A percentile compares a stretch with the other conserved stretches of the same genome.
Evolutionary conservation across 2,329 filamentous ascomycete species (phyloP).

Genomic region (Aspergillus vadensis): DNA sequence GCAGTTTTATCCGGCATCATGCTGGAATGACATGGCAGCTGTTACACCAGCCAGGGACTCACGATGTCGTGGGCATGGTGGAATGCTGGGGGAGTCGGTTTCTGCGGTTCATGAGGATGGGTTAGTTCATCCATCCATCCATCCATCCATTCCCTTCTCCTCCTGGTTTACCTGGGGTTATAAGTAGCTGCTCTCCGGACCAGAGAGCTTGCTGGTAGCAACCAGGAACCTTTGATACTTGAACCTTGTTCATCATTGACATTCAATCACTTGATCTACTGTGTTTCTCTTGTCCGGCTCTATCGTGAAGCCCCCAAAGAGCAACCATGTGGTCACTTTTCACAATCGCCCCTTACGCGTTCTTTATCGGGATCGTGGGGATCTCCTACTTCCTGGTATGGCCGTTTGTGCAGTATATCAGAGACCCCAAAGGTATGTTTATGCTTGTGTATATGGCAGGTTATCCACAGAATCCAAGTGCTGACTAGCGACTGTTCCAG

Average conservation of each 20-base stretch:
- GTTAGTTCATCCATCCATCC: neutral
- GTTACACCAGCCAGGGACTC: neutral
- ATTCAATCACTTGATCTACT: neutral
- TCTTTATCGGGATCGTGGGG: constrained; percentile 21
- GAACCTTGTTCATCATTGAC: neutral
- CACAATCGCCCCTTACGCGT: constrained; percentile 27
- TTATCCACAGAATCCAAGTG: neutral
- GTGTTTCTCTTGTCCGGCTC: neutral
- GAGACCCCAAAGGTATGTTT: constrained; percentile 31
- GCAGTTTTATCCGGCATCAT: constrained; percentile 13
- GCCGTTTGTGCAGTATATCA: constrained; percentile 31
- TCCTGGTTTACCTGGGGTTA: neutral
- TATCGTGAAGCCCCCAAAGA: neutral
- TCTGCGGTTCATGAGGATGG: neutral
- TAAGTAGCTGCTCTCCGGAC: neutral
- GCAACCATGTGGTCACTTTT: constrained; percentile 25
- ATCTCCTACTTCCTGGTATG: constrained; percentile 30
- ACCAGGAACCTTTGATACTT: neutral
- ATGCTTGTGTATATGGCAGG: neutral
- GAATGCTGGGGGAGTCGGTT: neutral
- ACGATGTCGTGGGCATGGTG: constrained; percentile 1
- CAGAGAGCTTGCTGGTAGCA: neutral
- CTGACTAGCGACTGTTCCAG: constrained; percentile 23
- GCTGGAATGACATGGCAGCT: neutral
- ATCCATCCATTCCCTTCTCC: neutral